Conservation (phyloP, 23 red algal species). For the Gracilaria domingensis region DNA sequence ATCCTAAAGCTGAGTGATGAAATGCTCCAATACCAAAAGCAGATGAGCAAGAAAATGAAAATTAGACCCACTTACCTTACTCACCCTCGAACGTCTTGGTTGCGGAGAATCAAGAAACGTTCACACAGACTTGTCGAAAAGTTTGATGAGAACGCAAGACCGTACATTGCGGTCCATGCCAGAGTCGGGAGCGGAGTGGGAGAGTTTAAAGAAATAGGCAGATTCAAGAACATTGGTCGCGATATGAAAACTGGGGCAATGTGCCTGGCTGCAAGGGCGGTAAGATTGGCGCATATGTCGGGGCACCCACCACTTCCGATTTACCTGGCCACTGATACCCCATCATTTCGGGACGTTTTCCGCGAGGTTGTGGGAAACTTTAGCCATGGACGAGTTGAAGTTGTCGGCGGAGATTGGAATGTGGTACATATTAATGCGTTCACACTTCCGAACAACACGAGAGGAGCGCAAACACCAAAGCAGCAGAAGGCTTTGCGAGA, state of each 20-base stretch:
- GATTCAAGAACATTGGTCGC: constrained; percentile 2
- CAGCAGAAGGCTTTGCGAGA: background rate
- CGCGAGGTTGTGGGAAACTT: constrained; percentile 11
- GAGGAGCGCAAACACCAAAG: background rate
- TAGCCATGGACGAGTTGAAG: constrained; percentile 35
- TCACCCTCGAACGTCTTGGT: background rate
- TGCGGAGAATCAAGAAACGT: background rate
- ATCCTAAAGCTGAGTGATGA: constrained; percentile 14
- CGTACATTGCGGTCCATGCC: constrained; percentile 55
- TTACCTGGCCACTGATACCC: constrained; percentile 45
- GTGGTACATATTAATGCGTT: constrained; percentile 22
- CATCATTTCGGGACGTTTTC: constrained; percentile 25
- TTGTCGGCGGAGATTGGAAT: constrained; percentile 19
- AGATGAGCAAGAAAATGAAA: constrained; percentile 13
- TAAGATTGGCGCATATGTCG: constrained; percentile 12
- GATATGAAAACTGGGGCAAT: constrained; percentile 14
- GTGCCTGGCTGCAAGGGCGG: constrained; percentile 43
- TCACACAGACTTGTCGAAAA: background rate
- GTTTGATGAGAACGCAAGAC: background rate
- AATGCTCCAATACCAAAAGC: background rate
- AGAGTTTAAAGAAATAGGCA: background rate
- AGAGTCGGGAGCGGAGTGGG: constrained; percentile 35
- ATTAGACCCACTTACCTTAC: background rate
- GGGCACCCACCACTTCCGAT: constrained; percentile 33
- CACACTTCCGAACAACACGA: background rate